Conservation (phyloP, 192 early-diverging fungal species). For the Gigaspora rosea region DNA sequence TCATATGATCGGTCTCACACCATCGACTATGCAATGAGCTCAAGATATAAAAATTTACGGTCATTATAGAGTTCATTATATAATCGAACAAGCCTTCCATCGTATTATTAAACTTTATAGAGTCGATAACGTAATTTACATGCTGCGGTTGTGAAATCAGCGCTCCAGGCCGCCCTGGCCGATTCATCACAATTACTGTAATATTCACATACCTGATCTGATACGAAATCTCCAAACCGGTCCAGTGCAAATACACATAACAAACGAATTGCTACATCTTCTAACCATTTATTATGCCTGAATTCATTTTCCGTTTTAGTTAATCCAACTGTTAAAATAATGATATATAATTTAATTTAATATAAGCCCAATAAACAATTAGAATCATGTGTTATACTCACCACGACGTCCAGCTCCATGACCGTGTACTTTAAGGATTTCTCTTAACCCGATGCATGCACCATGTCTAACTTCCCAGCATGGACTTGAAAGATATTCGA, state of each 20-base stretch:
- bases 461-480: constrained; percentile 95
- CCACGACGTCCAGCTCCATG: constrained; percentile 73
- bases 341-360: neutral
- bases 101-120: too few relatives aligned
- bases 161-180: too few relatives aligned
- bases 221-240: constrained; percentile 95
- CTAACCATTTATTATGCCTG: constrained; percentile 78
- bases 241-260: constrained; percentile 93
- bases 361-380: neutral
- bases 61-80: too few relatives aligned
- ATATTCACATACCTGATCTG: constrained; percentile 65
- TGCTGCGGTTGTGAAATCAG: too few relatives aligned
- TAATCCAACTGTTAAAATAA: constrained; percentile 43
- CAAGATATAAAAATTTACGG: too few relatives aligned
- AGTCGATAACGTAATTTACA: too few relatives aligned
- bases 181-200: too few relatives aligned
- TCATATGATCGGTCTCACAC: too few relatives aligned
- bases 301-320: constrained; percentile 56
- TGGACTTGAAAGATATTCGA: constrained; percentile 65
- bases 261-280: constrained; percentile 88
- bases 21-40: too few relatives aligned
- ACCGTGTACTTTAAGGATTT: constrained; percentile 85
- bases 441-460: constrained; percentile 90
- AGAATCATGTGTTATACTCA: constrained; percentile 6
- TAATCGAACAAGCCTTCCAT: too few relatives aligned